Percentiles rank a stretch among this genome's conserved stretches.
Evolutionary conservation across 1,284 basidiomycete species (phyloP).

Genomic region (Cryptococcus neoformans): DNA sequence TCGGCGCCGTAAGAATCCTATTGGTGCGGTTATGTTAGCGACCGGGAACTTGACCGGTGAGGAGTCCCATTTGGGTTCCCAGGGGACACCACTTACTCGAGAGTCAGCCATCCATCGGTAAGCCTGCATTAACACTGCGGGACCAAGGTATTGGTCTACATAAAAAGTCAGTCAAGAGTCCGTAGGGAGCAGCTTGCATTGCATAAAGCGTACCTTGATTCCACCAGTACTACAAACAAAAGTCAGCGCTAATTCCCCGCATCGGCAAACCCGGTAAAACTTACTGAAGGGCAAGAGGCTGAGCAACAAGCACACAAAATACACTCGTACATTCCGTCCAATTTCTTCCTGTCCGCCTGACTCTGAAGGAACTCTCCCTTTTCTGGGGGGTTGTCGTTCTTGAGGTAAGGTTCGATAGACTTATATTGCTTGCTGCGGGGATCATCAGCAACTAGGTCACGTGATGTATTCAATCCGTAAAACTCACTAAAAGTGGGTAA

Average conservation of each 20-base stretch:
- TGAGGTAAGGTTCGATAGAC: conserved; percentile 92
- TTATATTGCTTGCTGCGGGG: conserved; percentile 99
- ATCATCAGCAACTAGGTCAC: conserved; percentile 56
- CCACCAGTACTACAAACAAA: conserved; percentile 77
- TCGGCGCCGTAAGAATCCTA: conserved; percentile 77
- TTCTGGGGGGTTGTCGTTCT: conserved; percentile 85
- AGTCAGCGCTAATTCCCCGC: conserved; percentile 6
- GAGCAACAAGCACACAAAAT: conserved; percentile 77
- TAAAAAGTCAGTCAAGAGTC: neutral
- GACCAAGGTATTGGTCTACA: conserved; percentile 88
- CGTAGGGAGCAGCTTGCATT: neutral
- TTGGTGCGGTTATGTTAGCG: conserved; percentile 3
- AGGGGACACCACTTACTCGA: conserved; percentile 58
- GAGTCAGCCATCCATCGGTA: conserved; percentile 99
- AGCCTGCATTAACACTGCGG: conserved; percentile 92
- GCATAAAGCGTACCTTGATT: conserved; percentile 60
- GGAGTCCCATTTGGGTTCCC: conserved; percentile 2
- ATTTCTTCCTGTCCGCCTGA: conserved; percentile 86
- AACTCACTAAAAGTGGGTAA: conserved; percentile 52
- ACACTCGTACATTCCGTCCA: conserved; percentile 97
- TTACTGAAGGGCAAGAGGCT: conserved; percentile 74
- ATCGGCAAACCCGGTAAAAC: conserved; percentile 5
- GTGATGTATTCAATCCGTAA: neutral
- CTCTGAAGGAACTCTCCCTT: conserved; percentile 75
- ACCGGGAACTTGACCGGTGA: neutral